A percentile compares a stretch with the other conserved stretches of the same genome.
These are phyloP conservation scores for Saksenaea oblongispora DNA, from an alignment of 371 early-diverging fungal species.

Conservation along the genomic window DNA sequence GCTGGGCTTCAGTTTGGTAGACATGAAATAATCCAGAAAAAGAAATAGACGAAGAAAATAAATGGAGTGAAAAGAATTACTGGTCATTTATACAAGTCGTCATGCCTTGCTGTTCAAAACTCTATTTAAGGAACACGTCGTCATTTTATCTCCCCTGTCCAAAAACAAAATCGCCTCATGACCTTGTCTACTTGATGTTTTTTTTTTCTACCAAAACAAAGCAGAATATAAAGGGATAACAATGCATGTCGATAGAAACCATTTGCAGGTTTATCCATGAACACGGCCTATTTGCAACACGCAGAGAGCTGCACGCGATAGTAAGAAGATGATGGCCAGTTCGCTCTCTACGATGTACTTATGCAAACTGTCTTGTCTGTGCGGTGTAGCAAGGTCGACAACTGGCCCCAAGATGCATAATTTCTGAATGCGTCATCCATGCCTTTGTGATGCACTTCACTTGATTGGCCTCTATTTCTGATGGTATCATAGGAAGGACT, in stretches of 20 bases:
- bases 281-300: too few relatives aligned
- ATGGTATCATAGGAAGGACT: background rate
- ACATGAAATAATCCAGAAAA: conserved; percentile 2
- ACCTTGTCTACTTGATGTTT: background rate
- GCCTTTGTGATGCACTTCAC: background rate
- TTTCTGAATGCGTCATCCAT: background rate
- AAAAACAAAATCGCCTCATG: too few relatives aligned
- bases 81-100: background rate
- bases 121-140: background rate
- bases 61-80: background rate
- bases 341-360: too few relatives aligned
- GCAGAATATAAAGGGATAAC: too few relatives aligned
- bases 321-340: too few relatives aligned
- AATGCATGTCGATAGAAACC: too few relatives aligned
- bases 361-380: background rate
- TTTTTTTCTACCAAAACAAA: background rate
- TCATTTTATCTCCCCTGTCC: background rate
- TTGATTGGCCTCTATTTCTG: background rate
- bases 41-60: background rate
- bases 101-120: background rate
- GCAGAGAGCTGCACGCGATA: too few relatives aligned
- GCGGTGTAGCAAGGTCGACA: background rate
- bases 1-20: conserved; percentile 2
- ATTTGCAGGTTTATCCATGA: too few relatives aligned
- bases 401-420: background rate